These are phyloP conservation scores for Suillus spraguei DNA, from an alignment of 768 basidiomycete genomes.

Conservation along the genomic window DNA sequence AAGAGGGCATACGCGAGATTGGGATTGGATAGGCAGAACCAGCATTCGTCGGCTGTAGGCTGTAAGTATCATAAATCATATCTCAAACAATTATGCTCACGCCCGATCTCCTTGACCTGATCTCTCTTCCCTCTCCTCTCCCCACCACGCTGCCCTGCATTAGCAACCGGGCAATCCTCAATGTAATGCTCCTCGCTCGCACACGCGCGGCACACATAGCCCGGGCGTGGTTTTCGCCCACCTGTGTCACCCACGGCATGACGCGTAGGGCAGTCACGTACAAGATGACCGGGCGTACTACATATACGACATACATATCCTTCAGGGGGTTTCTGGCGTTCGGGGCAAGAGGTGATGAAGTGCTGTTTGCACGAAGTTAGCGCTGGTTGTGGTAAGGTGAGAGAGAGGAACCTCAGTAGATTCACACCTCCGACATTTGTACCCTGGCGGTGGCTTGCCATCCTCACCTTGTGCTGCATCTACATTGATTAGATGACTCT, in stretches of 20 bases:
- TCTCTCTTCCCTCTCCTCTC: constrained; percentile 40
- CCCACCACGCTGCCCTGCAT: constrained; percentile 38
- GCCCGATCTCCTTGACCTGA: constrained; percentile 77
- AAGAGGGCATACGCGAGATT: constrained; percentile 68
- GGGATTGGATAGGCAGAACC: constrained; percentile 98
- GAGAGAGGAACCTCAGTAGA: constrained; percentile 60
- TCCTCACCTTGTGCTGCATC: constrained; percentile 39
- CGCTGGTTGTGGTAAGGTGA: constrained; percentile 2
- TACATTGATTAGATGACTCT: constrained; percentile 13
- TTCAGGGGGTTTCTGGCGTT: constrained; percentile 75
- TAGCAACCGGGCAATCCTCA: constrained; percentile 81
- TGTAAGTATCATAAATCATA: not conserved
- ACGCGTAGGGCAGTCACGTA: constrained; percentile 86
- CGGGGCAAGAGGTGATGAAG: constrained; percentile 75
- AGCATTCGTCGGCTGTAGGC: constrained; percentile 83
- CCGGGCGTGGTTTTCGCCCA: constrained; percentile 77
- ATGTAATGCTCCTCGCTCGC: constrained; percentile 85
- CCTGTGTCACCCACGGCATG: constrained; percentile 81
- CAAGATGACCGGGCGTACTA: constrained; percentile 80
- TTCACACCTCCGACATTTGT: constrained; percentile 78
- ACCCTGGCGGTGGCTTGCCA: constrained; percentile 67
- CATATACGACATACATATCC: constrained; percentile 90
- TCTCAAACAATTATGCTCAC: constrained; percentile 45
- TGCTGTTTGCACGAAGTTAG: constrained; percentile 48
- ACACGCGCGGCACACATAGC: constrained; percentile 92